phyloP scores from a whole-genome alignment of 176 grass and related monocot genomes.

The Coix lacrymajobi region DNA sequence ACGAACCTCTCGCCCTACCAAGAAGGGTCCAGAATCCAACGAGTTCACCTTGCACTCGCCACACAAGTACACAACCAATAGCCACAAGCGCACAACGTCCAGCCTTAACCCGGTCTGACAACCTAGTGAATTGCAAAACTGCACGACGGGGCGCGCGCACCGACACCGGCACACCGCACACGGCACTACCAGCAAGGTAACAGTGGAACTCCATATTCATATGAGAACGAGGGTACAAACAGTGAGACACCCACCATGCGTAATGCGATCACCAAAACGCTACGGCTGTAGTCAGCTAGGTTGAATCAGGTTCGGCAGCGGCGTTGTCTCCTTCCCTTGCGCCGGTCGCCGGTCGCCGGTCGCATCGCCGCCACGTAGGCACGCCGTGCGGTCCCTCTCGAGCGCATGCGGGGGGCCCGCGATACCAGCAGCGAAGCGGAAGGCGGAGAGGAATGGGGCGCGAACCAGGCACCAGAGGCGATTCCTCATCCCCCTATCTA shows the following conservation, averaged over 20 bases:
- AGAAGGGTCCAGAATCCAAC: not conserved
- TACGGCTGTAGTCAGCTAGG: not conserved
- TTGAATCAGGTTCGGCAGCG: not conserved
- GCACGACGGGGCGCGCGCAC: not conserved
- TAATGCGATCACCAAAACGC: not conserved
- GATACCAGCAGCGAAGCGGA: constrained; percentile 19
- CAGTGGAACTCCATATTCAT: not conserved
- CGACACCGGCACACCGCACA: not conserved
- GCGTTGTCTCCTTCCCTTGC: constrained; percentile 5
- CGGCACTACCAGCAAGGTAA: not conserved
- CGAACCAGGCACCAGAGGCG: constrained; percentile 22
- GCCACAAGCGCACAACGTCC: not conserved
- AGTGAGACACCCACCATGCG: constrained; percentile 31
- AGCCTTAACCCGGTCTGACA: not conserved
- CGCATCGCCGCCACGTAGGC: constrained; percentile 21
- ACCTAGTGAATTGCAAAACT: not conserved
- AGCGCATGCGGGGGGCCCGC: constrained; percentile 21
- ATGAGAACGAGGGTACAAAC: not conserved
- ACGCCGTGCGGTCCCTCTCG: not conserved
- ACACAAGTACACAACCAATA: not conserved
- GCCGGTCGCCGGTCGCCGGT: constrained; percentile 22
- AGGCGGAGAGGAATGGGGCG: not conserved
- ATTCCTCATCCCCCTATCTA: constrained; percentile 25
- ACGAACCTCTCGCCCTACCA: not conserved
- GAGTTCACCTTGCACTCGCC: not conserved